Percentiles rank a stretch among this genome's conserved stretches.
phyloP scores from a whole-genome alignment of 2,329 filamentous ascomycete species.

The Meredithiella fracta region DNA sequence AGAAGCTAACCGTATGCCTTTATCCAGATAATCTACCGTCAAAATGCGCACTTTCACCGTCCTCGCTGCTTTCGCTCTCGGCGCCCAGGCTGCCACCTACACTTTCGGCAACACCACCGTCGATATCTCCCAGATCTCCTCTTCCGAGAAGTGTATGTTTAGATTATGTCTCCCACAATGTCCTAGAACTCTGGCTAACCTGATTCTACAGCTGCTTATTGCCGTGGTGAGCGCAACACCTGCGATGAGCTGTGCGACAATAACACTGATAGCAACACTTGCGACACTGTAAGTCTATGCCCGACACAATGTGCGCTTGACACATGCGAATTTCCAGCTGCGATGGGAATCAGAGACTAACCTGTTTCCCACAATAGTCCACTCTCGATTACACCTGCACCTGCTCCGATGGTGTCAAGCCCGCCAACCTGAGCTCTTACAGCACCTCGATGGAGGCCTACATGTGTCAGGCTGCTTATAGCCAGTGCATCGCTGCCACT shows the following conservation, averaged over 20 bases:
- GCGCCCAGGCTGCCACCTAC: conserved; percentile 11
- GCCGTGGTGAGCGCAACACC: conserved; percentile 32
- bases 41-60: conserved; percentile 14
- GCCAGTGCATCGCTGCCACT: conserved; percentile 30
- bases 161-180: not conserved
- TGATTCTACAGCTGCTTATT: conserved; percentile 30
- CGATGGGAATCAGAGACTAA: not conserved
- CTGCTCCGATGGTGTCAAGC: conserved; percentile 31
- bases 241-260: conserved; percentile 32
- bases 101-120: conserved; percentile 14
- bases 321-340: not conserved
- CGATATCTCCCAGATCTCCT: conserved; percentile 5
- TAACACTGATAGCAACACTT: conserved; percentile 26
- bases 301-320: not conserved
- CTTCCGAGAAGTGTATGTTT: conserved; percentile 11
- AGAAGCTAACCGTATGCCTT: not conserved
- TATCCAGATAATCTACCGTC: not conserved
- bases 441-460: conserved; percentile 35
- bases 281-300: conserved; percentile 26
- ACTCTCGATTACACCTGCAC: conserved; percentile 32
- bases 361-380: conserved; percentile 18
- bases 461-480: conserved; percentile 34
- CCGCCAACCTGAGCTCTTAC: conserved; percentile 37
- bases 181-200: conserved; percentile 8
- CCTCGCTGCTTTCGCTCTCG: conserved; percentile 10